Evolutionary conservation across 2,329 filamentous ascomycete genomes (phyloP), one percentile per base, ranked within the genome.

Genomic region (Sclerotinia glacialis): DNA sequence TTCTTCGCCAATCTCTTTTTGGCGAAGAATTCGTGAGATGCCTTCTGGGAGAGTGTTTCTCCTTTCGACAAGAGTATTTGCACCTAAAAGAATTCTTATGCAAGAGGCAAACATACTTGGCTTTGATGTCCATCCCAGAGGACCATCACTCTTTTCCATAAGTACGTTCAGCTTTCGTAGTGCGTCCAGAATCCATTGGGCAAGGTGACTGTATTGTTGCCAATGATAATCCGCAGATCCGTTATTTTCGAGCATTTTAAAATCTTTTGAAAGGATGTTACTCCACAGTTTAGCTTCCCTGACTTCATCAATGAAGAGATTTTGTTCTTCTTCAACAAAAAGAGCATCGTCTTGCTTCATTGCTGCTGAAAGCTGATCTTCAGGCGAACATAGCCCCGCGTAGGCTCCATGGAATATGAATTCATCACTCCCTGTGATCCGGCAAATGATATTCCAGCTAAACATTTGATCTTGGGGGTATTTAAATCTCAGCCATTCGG

Each of bases 261-360:
- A 77, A 67, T 2, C 53, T 21, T 11, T 62, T 34, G 18, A 78
- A 73, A 40, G 90, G 78, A 70, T 31, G 9, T 40, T 18, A 28
- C 65, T 78, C 92, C 93, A 97, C n/a, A 86, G 76, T 23, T 82
- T 79, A 4, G 87, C 82, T 76, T 97, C 93, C 58, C 87, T 83
- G 7, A 92, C 85, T 71, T 93, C 88, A 76, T 98, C 94, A 60
- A 94, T 81, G 77, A 92, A 98, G n/a, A 97, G 83, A 75, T 99
- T 99, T 76, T 96, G 93, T 76, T 96, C 93, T 78, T 99, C 95
- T 66, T 92, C 84, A 0, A 85, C 89, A 76, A 99, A 99, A 0
- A 99, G 84, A 4, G 88, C 82, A 69, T 87, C 85, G 74, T 91
- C 85, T 71, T 83, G 80, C 65, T 79, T 77, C 73, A 86, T 76